Evolutionary conservation across 768 basidiomycete species (phyloP), one percentile per base, ranked within the genome.

Genomic region (Chalciporus sphaerocephalus): DNA sequence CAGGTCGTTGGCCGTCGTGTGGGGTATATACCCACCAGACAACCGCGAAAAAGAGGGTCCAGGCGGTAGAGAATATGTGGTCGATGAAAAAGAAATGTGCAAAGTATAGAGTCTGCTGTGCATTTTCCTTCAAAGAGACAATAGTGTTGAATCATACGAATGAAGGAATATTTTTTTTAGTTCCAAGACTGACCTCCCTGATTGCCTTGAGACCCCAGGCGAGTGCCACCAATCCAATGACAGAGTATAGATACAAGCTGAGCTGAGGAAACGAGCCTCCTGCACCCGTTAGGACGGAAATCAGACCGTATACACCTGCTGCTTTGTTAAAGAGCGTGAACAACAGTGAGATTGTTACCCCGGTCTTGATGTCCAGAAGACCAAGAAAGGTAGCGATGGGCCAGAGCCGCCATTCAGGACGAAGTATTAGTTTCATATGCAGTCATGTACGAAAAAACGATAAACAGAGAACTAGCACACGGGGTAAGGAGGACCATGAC

Each of bases 241-340:
- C 83, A 9, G 94, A 97, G 72, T 99, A 99, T 16, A 93, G 74
- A 67, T 98, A 98, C 60, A 95, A 76, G 65, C 83, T 88, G 49
- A 97, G 75, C 68, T 99, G 96, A 0, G 87, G 83, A 54, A 92
- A 82, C n/a, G 86, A 83, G n/a, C 87, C 86, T n/a, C 89, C 92
- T 23, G 89, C 85, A 16, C 94, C 94, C 1, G 87, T 87, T 48
- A 93, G 68, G 46, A 93, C 79, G 5, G 93, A 94, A 47, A 99
- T 84, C 46, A 99, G 79, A 44, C 96, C 96, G 63, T 98, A 99
- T 8, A 97, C 80, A 40, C 96, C 95, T 16, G 96, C 94, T 40
- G 94, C 95, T 70, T 99, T 99, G 78, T 99, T 99, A 54, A 99
- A 73, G 42, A 92, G 69, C 88, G 88, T 90, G 57, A 99, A 97